A percentile compares a stretch with the other conserved stretches of the same genome.
These are phyloP conservation scores for Marvania coccoides DNA, from an alignment of 139 green algal genomes.

Conservation along the genomic window DNA sequence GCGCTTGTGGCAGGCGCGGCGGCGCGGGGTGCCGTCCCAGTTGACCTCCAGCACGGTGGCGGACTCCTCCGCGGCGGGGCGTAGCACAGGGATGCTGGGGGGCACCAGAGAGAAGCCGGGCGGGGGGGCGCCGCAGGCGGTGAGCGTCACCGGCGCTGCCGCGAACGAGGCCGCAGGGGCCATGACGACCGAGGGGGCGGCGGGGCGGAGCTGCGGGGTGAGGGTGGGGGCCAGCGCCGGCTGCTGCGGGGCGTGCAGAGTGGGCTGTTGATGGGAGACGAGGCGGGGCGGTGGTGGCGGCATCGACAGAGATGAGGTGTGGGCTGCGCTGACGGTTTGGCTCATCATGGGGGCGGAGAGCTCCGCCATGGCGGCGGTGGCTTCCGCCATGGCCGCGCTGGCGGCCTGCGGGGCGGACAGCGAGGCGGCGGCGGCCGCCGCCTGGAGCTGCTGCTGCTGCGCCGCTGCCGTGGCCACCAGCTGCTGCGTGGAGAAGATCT, in stretches of 20 bases:
- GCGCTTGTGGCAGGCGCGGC: neutral
- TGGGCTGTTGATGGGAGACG: too few species aligned
- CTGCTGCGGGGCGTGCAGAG: too few species aligned
- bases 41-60: neutral
- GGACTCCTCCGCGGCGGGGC: neutral
- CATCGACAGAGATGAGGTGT: neutral
- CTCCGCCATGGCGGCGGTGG: neutral
- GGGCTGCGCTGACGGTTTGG: neutral
- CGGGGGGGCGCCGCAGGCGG: neutral
- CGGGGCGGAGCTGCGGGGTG: neutral
- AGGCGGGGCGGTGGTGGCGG: neutral
- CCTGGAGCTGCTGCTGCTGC: neutral
- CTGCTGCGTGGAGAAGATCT: constrained; percentile 4
- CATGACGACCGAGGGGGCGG: neutral
- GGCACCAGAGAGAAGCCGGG: neutral
- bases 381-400: neutral
- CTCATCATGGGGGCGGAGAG: neutral
- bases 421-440: neutral
- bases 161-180: neutral
- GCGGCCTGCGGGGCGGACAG: neutral
- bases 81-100: neutral
- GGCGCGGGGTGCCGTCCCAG: neutral
- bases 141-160: neutral
- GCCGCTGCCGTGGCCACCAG: neutral
- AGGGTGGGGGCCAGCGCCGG: neutral